Evolutionary conservation across 2,329 filamentous ascomycete species (phyloP).

Genomic region (Fusarium palustre): DNA sequence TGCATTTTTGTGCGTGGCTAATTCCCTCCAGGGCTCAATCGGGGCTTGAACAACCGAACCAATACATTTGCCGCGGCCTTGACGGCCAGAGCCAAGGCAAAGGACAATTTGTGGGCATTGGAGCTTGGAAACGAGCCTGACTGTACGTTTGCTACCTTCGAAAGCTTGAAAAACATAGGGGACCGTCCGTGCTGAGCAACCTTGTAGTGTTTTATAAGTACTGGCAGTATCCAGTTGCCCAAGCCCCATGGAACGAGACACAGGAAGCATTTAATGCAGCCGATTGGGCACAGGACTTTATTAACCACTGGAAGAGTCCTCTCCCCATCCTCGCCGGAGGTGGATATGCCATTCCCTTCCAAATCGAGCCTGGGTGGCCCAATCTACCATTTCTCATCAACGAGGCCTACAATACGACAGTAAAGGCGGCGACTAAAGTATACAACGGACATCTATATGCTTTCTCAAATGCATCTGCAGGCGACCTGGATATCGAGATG

Average conservation of each 20-base stretch:
- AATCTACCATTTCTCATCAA: not conserved
- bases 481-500: not conserved
- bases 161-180: too few relatives aligned
- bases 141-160: not conserved
- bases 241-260: not conserved
- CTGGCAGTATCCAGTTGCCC: not conserved
- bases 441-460: conserved; percentile 4
- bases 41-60: not conserved
- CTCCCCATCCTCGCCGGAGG: not conserved
- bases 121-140: not conserved
- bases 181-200: too few relatives aligned
- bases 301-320: not conserved
- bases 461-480: not conserved
- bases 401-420: not conserved
- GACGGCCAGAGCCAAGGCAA: not conserved
- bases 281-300: not conserved
- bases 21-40: not conserved
- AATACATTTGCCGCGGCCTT: not conserved
- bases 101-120: not conserved
- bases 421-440: not conserved
- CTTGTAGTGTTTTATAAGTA: conserved; percentile 1
- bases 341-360: not conserved
- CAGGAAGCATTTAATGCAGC: not conserved
- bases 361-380: not conserved
- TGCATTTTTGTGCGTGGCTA: accelerated